Conservation (phyloP, 441 rosid species). For the Jatropha podagrica region DNA sequence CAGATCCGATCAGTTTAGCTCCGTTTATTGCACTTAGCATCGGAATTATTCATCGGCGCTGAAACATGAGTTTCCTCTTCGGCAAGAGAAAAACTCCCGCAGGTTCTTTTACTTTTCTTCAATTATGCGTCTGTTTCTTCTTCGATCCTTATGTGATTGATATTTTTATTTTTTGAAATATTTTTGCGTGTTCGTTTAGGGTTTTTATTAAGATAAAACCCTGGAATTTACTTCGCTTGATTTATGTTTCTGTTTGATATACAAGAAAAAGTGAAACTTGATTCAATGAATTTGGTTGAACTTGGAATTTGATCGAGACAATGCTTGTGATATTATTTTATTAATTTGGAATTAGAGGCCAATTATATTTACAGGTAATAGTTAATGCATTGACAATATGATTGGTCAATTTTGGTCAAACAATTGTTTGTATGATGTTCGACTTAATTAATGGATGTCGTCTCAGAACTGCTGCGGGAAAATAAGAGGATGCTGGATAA, state of each 20-base stretch:
- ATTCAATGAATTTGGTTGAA: not conserved
- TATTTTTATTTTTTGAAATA: not conserved
- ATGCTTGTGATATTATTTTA: not conserved
- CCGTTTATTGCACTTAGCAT: not conserved
- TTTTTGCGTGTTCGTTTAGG: no score
- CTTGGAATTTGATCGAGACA: not conserved
- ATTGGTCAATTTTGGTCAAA: not conserved
- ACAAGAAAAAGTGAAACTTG: not conserved
- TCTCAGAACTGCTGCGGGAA: conserved; percentile 78
- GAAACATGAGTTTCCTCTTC: conserved; percentile 77
- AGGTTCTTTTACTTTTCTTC: conserved; percentile 36
- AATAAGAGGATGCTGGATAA: conserved; percentile 91
- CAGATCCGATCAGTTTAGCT: not conserved
- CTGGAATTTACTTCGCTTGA: not conserved
- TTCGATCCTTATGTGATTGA: not conserved
- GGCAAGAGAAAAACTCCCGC: conserved; percentile 89
- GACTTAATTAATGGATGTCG: not conserved
- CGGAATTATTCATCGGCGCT: not conserved
- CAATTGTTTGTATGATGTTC: not conserved
- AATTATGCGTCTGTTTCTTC: not conserved
- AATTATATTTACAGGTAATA: not conserved
- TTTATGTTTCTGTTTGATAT: not conserved
- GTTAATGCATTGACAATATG: not conserved
- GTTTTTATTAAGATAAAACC: no score
- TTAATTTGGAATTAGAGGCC: not conserved